Base-by-base conservation (phyloP, 202 grass and related monocot genomes). In the Digitaria exilis region DNA sequence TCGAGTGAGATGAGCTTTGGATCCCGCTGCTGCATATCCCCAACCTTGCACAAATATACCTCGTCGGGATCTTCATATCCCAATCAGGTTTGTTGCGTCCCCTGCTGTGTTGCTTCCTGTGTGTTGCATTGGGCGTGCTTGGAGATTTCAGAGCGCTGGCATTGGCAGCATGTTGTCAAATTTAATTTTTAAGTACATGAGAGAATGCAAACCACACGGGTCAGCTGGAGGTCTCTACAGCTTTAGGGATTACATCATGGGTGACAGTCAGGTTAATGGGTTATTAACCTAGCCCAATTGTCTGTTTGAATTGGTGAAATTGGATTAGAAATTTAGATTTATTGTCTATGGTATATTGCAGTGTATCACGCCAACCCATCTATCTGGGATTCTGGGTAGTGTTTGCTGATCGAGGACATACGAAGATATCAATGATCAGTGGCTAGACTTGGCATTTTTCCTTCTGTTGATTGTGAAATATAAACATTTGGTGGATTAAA, bases 1-100 rank as follows among this genome's bases (percentile, higher is more conserved):
- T 73, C 29, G 14, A 55, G n/a, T 22, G 31, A 75, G 30, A 50
- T 32, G 17, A 87, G 22, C 46, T 65, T 60, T 54, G 31, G 57
- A 90, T 81, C 77, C 76, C 79, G 17, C 69, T 35, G 59, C 71
- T 83, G 71, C 86, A 99, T 93, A 96, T 96, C 87, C 96, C 96
- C n/a, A 92, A 96, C 84, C 90, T 99, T 82, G 91, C 32, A n/a
- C 96, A 92, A 89, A 92, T 99, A 92, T 99, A 93, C 82, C 96
- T 99, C 76, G 82, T 99, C 64, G 96, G 93, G 22, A 96, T 99
- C 87, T 94, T 99, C 75, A 94, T 72, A 69, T 99, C 58, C 96
- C 96, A 4, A 93, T 99, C 83, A 89, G 96, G 96, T 99, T 48
- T 17, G 63, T 74, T 48, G 75, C 34, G 8, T 15, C 19, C 25